Conservation (phyloP, 768 basidiomycete genomes). For the Tricholomella constricta region DNA sequence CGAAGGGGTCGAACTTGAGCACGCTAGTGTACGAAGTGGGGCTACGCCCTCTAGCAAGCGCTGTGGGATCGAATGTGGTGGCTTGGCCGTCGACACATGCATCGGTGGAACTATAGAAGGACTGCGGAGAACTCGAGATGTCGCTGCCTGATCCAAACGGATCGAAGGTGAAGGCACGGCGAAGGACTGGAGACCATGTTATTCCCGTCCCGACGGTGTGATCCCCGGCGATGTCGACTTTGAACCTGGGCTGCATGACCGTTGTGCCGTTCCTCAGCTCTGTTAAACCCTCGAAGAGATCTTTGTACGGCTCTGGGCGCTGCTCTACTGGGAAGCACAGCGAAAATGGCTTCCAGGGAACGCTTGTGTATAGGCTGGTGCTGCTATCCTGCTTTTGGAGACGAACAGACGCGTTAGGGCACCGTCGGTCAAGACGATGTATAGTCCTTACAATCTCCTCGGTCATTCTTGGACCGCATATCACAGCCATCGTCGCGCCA, state of each 20-base stretch:
- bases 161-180: background rate
- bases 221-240: background rate
- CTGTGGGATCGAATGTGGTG: background rate
- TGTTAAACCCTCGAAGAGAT: constrained; percentile 3
- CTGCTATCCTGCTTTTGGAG: background rate
- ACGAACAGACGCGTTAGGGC: background rate
- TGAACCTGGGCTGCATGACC: background rate
- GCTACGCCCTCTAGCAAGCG: background rate
- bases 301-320: background rate
- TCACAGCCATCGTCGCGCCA: background rate
- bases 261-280: constrained; percentile 4
- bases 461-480: no score
- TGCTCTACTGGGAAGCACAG: background rate
- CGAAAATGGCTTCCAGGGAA: background rate
- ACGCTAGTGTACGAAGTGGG: background rate
- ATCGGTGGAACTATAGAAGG: background rate
- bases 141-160: background rate
- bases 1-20: background rate
- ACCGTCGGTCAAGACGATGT: background rate
- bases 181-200: background rate
- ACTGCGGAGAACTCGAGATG: background rate
- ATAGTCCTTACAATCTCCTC: background rate
- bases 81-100: background rate
- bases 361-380: background rate
- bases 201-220: background rate